Conservation (phyloP, 352 stramenopile genomes). For the Globisporangium splendens region DNA sequence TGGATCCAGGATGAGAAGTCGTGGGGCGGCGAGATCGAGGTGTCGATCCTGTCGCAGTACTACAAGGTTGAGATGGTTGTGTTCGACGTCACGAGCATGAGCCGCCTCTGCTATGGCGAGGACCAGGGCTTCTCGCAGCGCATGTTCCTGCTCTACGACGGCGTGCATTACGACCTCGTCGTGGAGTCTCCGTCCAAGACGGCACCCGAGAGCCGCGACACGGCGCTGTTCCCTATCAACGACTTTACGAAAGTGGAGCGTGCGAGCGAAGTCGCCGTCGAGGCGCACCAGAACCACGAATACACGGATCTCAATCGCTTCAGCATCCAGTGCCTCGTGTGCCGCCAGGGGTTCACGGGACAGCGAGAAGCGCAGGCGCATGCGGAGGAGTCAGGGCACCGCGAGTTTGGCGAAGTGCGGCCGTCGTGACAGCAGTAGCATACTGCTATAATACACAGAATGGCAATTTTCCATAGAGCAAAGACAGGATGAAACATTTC, state of each 20-base stretch:
- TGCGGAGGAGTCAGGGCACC: conserved; percentile 59
- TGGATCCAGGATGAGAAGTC: conserved; percentile 83
- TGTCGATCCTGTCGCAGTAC: conserved; percentile 77
- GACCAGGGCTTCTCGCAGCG: conserved; percentile 79
- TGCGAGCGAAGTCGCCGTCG: conserved; percentile 76
- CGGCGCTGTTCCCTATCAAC: conserved; percentile 76
- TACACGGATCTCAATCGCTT: conserved; percentile 76
- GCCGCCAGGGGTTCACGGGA: conserved; percentile 57
- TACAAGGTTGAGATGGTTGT: conserved; percentile 83
- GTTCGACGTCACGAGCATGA: conserved; percentile 86
- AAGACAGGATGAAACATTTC: too few relatives aligned
- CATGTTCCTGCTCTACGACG: conserved; percentile 85
- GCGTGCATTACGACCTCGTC: conserved; percentile 83
- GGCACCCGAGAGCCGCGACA: conserved; percentile 48
- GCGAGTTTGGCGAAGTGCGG: conserved; percentile 70
- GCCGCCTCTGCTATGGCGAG: conserved; percentile 74
- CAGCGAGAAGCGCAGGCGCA: conserved; percentile 63
- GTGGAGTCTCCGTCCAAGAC: conserved; percentile 51
- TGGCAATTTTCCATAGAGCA: too few relatives aligned
- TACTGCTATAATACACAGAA: not conserved
- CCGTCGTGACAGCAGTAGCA: conserved; percentile 7
- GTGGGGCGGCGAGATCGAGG: conserved; percentile 85
- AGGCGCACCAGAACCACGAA: conserved; percentile 83
- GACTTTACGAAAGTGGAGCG: conserved; percentile 82
- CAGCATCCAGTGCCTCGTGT: conserved; percentile 70